phyloP scores from a whole-genome alignment of 257 asterid genomes.

The Solanum pinnatisectum region DNA sequence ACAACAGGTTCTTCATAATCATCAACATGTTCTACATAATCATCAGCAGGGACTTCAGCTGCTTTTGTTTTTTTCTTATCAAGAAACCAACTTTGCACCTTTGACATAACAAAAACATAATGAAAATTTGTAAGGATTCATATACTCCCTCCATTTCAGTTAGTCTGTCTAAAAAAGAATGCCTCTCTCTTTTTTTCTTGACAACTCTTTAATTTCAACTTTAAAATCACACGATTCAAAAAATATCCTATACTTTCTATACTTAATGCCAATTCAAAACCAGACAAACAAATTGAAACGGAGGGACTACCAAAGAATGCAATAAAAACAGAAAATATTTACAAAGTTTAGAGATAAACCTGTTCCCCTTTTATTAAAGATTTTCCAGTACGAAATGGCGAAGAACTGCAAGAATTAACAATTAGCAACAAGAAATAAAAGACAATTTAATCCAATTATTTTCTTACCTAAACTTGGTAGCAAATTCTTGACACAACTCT shows the following conservation, averaged over 20 bases:
- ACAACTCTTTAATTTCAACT: not conserved
- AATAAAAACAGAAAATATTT: not conserved
- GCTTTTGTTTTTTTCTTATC: constrained; percentile 23
- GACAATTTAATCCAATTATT: not conserved
- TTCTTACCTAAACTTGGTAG: constrained; percentile 50
- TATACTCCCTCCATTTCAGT: not conserved
- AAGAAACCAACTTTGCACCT: constrained; percentile 71
- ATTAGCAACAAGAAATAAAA: not conserved
- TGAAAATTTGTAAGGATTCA: not conserved
- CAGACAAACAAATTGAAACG: not conserved
- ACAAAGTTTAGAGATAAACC: constrained; percentile 25
- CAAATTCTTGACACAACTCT: constrained; percentile 48
- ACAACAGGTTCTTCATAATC: not conserved
- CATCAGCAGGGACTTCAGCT: constrained; percentile 8
- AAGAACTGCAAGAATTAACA: constrained; percentile 36
- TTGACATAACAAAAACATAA: not conserved
- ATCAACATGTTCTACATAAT: not conserved
- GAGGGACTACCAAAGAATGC: not conserved
- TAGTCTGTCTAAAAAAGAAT: not conserved
- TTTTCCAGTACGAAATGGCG: constrained; percentile 40
- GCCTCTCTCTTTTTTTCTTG: not conserved
- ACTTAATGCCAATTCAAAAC: not conserved
- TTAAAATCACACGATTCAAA: not conserved
- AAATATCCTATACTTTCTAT: not conserved
- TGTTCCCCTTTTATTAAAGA: constrained; percentile 52